A percentile compares a stretch with the other conserved stretches of the same genome.
Evolutionary conservation across 108 stramenopile genomes (phyloP).

Genomic region (Bacterosira constricta): DNA sequence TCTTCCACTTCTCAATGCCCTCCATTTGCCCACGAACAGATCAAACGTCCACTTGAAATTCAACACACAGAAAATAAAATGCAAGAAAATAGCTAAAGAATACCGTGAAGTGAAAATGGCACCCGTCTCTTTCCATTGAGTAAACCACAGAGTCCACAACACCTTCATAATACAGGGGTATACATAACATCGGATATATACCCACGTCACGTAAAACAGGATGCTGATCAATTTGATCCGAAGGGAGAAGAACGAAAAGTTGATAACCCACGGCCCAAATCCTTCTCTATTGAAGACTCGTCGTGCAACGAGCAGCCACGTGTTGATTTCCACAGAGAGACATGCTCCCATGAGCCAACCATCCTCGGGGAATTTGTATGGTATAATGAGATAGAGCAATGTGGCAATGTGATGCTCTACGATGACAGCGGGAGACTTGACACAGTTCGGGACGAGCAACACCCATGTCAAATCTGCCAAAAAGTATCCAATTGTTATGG

Average conservation of each 20-base stretch:
- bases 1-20: conserved; percentile 37
- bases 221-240: conserved; percentile 84
- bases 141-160: conserved; percentile 39
- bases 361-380: conserved; percentile 49
- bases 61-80: conserved; percentile 67
- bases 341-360: conserved; percentile 89
- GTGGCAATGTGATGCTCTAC: conserved; percentile 86
- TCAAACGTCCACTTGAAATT: conserved; percentile 91
- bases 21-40: conserved; percentile 68
- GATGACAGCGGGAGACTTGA: conserved; percentile 77
- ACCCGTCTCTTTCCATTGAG: conserved; percentile 21
- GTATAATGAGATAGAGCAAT: conserved; percentile 74
- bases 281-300: conserved; percentile 90
- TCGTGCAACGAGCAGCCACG: conserved; percentile 90
- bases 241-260: conserved; percentile 71
- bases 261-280: conserved; percentile 83
- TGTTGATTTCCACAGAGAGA: conserved; percentile 86
- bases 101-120: conserved; percentile 27
- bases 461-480: conserved; percentile 77
- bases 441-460: conserved; percentile 60
- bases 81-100: conserved; percentile 56
- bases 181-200: conserved; percentile 65
- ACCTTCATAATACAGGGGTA: conserved; percentile 59
- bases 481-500: conserved; percentile 69
- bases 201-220: conserved; percentile 78